These are phyloP conservation scores for Zychaea mexicana DNA, from an alignment of 371 early-diverging fungal genomes.

Conservation along the genomic window DNA sequence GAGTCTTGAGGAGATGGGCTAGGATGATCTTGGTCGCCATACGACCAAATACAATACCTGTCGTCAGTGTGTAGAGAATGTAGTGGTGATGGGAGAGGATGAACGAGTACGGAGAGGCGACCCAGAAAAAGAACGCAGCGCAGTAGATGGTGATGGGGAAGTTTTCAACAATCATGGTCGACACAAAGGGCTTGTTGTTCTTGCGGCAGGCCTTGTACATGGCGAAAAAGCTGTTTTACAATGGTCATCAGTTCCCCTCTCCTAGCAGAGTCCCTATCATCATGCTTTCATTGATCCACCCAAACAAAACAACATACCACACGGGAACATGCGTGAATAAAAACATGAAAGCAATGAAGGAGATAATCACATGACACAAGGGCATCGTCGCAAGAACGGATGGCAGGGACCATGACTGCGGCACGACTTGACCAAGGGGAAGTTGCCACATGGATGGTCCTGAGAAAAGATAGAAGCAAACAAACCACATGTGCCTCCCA, in stretches of 20 bases:
- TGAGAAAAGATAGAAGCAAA: background rate
- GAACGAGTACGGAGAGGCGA: conserved; percentile 66
- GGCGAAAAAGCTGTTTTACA: conserved; percentile 46
- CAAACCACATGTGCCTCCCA: background rate
- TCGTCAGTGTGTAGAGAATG: conserved; percentile 72
- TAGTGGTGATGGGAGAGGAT: conserved; percentile 67
- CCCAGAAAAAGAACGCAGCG: conserved; percentile 66
- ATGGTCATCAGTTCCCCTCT: no score
- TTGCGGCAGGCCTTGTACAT: conserved; percentile 73
- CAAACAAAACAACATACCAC: conserved; percentile 42
- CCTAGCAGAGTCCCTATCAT: no score
- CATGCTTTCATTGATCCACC: background rate
- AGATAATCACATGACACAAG: conserved; percentile 56
- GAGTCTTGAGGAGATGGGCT: conserved; percentile 81
- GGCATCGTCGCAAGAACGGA: conserved; percentile 39
- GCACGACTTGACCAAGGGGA: conserved; percentile 19
- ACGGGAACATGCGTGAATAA: conserved; percentile 71
- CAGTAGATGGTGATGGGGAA: conserved; percentile 66
- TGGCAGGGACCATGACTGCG: conserved; percentile 28
- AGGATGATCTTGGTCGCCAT: conserved; percentile 90
- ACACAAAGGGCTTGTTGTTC: conserved; percentile 60
- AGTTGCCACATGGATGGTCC: conserved; percentile 38
- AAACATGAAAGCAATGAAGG: conserved; percentile 60
- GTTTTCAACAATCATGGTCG: conserved; percentile 63
- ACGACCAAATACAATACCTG: conserved; percentile 85